Base-by-base conservation (phyloP, 2,329 filamentous ascomycete genomes). In the Neophaeococcomyces aloes region DNA sequence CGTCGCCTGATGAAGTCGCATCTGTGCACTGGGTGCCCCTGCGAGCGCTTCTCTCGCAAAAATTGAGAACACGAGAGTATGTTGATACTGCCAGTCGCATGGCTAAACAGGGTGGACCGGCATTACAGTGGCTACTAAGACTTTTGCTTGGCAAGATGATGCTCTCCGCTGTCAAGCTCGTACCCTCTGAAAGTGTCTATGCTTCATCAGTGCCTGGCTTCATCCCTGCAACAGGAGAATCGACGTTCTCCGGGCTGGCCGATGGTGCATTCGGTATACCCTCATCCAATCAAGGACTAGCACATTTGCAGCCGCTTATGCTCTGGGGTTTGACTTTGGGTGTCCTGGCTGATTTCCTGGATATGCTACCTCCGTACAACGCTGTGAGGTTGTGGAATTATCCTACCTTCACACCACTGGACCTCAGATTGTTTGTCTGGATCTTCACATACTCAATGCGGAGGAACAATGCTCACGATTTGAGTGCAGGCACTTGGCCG, bases 261-360 rank as follows among this genome's bases (percentile, higher is more conserved):
- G 48, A 52, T 19, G 43, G 48, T 23, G 48, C 46, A 7, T 52
- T 48, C 23, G 50, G 49, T 33, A 38, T 48, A 2, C 45, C 52
- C 19, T 35, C 54, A 21, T 52, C 51, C 27, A 50, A 41, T 7
- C 53, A 59, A 23, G 53, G 49, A 27, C 46, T 57, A 14, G 54
- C 52, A 36, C 54, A 53, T 38, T 61, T 56, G 55, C 61, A 49
- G 42, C 75, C 77, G 2, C 63, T 83, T 1, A 60, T 82, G 8
- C 71, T 83, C 1, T 84, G 80, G 80, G 80, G 80, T 0, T 59
- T 84, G 27, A 83, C 80, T 0, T 65, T 83, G 1, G 79, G 79
- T 4, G 74, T 84, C 25, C 61, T 83, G 30, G 75, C 76, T 13
- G 80, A 84, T 59, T 78, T 83, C 50, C 66, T 83, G 18, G 78